Conservation (phyloP, 805 yeast species). For the Lachancea mirantina region DNA sequence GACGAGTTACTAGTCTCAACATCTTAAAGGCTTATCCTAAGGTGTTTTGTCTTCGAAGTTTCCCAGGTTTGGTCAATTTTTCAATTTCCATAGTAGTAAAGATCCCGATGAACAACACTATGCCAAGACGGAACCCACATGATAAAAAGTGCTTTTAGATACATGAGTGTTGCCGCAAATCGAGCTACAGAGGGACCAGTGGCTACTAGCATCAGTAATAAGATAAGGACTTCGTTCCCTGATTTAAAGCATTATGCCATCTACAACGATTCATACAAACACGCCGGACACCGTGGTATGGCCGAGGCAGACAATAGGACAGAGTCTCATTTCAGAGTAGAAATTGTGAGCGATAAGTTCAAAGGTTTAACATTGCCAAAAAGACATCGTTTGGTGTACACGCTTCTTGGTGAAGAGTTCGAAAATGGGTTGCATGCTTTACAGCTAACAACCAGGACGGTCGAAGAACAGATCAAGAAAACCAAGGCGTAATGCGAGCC, state of each 20-base stretch:
- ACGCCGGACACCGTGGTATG: constrained; percentile 80
- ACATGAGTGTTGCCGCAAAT: constrained; percentile 16
- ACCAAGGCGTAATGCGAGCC: constrained; percentile 1
- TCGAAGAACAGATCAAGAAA: constrained; percentile 42
- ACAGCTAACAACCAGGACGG: constrained; percentile 77
- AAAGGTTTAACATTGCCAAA: constrained; percentile 57
- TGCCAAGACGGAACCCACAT: constrained; percentile 2
- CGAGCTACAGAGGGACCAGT: constrained; percentile 35
- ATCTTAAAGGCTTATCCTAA: background rate
- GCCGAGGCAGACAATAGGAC: constrained; percentile 60
- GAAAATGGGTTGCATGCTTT: constrained; percentile 79
- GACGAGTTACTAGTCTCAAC: constrained; percentile 8
- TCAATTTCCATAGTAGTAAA: background rate
- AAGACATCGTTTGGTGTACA: constrained; percentile 73
- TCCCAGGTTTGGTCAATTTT: background rate
- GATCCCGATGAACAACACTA: background rate
- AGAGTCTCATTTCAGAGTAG: constrained; percentile 79
- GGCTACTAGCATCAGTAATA: constrained; percentile 41
- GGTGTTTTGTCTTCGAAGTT: background rate
- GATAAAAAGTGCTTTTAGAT: constrained; percentile 6
- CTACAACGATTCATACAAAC: constrained; percentile 79
- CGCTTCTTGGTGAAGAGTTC: constrained; percentile 64
- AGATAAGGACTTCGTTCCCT: constrained; percentile 31
- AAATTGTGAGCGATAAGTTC: constrained; percentile 64
- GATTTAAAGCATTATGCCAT: constrained; percentile 45